phyloP scores from a whole-genome alignment of 73 alveolate species.

The Tetrahymena thermophila region DNA sequence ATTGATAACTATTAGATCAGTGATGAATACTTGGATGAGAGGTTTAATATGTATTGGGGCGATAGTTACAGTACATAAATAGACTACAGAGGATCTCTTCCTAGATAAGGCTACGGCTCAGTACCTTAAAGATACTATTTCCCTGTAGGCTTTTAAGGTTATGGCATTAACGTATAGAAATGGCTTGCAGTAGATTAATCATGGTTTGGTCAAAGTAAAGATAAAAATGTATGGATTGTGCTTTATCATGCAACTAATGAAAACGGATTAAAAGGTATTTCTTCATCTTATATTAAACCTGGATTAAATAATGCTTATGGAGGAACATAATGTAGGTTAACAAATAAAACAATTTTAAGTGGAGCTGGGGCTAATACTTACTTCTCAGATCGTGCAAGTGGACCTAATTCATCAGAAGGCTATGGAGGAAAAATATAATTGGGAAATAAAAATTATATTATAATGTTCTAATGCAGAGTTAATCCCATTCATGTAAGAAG shows the following conservation, averaged over 20 bases:
- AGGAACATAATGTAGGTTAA: not conserved
- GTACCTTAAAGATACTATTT: not conserved
- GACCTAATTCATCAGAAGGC: not conserved
- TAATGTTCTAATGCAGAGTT: not conserved
- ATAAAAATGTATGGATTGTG: not conserved
- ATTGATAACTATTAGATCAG: not conserved
- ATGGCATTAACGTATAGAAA: not conserved
- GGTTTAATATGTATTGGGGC: not conserved
- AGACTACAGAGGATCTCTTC: not conserved
- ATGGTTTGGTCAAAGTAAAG: not conserved
- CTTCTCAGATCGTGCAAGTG: not conserved
- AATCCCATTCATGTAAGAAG: not conserved
- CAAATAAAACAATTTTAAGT: not conserved
- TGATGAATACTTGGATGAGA: not conserved
- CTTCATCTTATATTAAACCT: not conserved
- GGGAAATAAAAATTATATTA: not conserved
- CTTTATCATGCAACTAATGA: not conserved
- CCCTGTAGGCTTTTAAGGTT: not conserved
- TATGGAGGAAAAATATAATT: not conserved
- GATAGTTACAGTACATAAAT: not conserved
- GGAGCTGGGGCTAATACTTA: not conserved
- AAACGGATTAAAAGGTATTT: not conserved
- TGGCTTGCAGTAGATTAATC: not conserved
- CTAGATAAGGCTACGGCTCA: not conserved
- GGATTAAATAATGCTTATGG: not conserved